Conservation (phyloP, 2,329 filamentous ascomycete genomes). For the Juglanconis sp. region DNA sequence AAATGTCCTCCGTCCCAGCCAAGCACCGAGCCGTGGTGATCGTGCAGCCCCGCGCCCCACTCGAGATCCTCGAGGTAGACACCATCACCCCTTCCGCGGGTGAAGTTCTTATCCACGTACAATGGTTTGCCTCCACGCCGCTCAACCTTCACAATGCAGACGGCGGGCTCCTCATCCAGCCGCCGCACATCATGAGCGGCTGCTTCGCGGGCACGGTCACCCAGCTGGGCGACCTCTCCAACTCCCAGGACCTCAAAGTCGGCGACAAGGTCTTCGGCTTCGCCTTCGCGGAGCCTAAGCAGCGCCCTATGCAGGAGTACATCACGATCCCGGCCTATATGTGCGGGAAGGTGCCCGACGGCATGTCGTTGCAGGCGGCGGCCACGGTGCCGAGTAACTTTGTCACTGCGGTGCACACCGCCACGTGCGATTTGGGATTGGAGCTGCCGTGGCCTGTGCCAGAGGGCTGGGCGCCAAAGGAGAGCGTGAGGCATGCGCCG, state of each 20-base stretch:
- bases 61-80: slow-evolving; percentile 23
- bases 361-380: slow-evolving; percentile 41
- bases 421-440: slow-evolving; percentile 47
- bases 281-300: slow-evolving; percentile 41
- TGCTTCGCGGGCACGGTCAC: slow-evolving; percentile 51
- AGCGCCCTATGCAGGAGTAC: slow-evolving; percentile 55
- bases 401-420: slow-evolving; percentile 57
- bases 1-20: slow-evolving; percentile 22
- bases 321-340: slow-evolving; percentile 49
- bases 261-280: slow-evolving; percentile 58
- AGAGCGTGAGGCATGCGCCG: slow-evolving; percentile 29
- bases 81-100: slow-evolving; percentile 34
- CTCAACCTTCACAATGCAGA: slow-evolving; percentile 61
- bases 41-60: slow-evolving; percentile 21
- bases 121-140: slow-evolving; percentile 59
- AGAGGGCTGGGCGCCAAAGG: slow-evolving; percentile 32
- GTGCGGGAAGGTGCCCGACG: slow-evolving; percentile 42
- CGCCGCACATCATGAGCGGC: slow-evolving; percentile 50
- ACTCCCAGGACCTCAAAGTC: slow-evolving; percentile 37
- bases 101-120: slow-evolving; percentile 52
- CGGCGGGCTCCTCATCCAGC: slow-evolving; percentile 51
- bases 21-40: slow-evolving; percentile 27
- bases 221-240: slow-evolving; percentile 38
- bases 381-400: slow-evolving; percentile 56
- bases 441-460: slow-evolving; percentile 57